Evolutionary conservation across 768 basidiomycete species (phyloP).

Genomic region (Termitomyces sp.): DNA sequence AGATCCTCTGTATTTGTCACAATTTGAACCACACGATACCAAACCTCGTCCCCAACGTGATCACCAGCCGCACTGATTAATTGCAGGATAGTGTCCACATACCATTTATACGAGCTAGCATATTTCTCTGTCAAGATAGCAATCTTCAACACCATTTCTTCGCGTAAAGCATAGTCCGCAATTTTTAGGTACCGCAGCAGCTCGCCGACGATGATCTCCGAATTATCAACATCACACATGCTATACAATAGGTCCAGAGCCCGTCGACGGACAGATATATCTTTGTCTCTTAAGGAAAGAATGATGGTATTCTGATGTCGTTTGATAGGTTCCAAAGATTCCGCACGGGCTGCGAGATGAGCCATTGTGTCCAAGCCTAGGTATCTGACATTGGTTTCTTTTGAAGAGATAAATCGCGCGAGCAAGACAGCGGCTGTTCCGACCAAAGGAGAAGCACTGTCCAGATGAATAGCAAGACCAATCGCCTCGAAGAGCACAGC

Average conservation of each 20-base stretch:
- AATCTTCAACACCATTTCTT: conserved; percentile 99
- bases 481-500: conserved; percentile 99
- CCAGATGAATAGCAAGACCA: conserved; percentile 91
- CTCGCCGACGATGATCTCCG: conserved; percentile 93
- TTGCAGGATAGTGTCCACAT: conserved; percentile 95
- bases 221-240: conserved; percentile 99
- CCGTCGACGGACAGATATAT: conserved; percentile 91
- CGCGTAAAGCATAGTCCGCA: conserved; percentile 94
- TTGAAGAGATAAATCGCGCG: conserved; percentile 94
- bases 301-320: conserved; percentile 96
- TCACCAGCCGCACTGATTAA: conserved; percentile 96
- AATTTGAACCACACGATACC: conserved; percentile 99
- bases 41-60: conserved; percentile 98
- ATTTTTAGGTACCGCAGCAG: conserved; percentile 88
- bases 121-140: conserved; percentile 99
- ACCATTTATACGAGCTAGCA: conserved; percentile 97
- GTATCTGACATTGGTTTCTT: conserved; percentile 98
- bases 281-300: conserved; percentile 89
- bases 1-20: conserved; percentile 98
- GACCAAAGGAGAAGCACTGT: conserved; percentile 86
- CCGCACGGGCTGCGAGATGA: conserved; percentile 91
- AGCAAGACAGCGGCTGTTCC: conserved; percentile 84
- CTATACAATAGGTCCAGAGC: conserved; percentile 96
- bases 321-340: conserved; percentile 89
- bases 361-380: conserved; percentile 98